phyloP scores from a whole-genome alignment of 257 asterid genomes.

The Solanum pennellii region DNA sequence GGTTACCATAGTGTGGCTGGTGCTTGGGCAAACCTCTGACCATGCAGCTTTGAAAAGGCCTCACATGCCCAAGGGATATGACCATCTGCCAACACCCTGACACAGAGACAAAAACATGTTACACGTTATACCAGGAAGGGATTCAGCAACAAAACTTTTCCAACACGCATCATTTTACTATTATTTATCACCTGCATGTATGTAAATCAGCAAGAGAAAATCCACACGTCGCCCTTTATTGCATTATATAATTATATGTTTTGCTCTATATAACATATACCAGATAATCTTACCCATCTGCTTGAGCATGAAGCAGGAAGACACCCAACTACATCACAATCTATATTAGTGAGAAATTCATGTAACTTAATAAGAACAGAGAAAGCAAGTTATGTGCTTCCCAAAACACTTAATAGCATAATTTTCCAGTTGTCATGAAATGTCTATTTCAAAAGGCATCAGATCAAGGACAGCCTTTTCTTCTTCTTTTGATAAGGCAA shows the following conservation, averaged over 20 bases:
- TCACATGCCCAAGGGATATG: slow-evolving; percentile 98
- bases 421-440: not conserved
- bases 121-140: not conserved
- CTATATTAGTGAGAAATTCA: not conserved
- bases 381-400: not conserved
- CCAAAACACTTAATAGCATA: not conserved
- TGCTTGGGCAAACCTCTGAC: slow-evolving; percentile 39
- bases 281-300: not conserved
- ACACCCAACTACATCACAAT: not conserved
- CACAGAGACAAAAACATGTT: slow-evolving; percentile 3
- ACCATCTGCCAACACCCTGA: slow-evolving; percentile 97
- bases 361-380: not conserved
- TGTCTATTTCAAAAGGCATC: not conserved
- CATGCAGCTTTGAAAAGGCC: slow-evolving; percentile 79
- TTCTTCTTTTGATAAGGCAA: not conserved
- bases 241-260: not conserved
- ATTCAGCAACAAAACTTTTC: not conserved
- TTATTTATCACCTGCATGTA: not conserved
- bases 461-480: not conserved
- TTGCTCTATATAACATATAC: not conserved
- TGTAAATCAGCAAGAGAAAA: not conserved
- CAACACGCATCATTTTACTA: not conserved
- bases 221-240: not conserved
- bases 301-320: not conserved
- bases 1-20: slow-evolving; percentile 74